Conservation (phyloP, 345 rosid species). For the Erodium maritimum region DNA sequence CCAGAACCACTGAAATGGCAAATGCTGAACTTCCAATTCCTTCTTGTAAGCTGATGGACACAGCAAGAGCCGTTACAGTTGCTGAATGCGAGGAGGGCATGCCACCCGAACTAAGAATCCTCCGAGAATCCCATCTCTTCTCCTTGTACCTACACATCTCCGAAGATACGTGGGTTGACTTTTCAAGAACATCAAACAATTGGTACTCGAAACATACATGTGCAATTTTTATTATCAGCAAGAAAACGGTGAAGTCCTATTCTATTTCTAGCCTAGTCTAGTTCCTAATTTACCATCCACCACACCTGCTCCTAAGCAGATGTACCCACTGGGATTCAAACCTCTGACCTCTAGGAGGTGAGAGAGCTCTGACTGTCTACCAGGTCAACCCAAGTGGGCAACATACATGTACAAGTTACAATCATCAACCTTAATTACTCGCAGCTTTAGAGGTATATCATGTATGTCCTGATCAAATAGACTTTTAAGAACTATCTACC, state of each 20-base stretch:
- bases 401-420: no score
- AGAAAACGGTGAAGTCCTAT: no score
- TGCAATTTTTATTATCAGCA: no score
- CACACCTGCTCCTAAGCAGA: no score
- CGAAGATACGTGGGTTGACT: slow-evolving; percentile 7
- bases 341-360: no score
- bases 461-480: not conserved
- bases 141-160: slow-evolving; percentile 43
- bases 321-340: no score
- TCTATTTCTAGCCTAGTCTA: no score
- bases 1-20: slow-evolving; percentile 47
- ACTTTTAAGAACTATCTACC: not conserved
- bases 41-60: slow-evolving; percentile 43
- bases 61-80: slow-evolving; percentile 47
- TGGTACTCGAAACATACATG: not conserved
- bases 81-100: slow-evolving; percentile 71
- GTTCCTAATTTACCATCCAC: no score
- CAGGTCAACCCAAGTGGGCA: no score
- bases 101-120: slow-evolving; percentile 51
- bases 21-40: slow-evolving; percentile 33
- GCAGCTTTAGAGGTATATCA: not conserved
- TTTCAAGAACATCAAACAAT: not conserved
- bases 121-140: slow-evolving; percentile 54
- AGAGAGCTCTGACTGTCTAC: no score
- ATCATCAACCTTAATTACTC: not conserved